Base-by-base conservation (phyloP, 2,329 filamentous ascomycete genomes). In the Ramularia collo-cygni region DNA sequence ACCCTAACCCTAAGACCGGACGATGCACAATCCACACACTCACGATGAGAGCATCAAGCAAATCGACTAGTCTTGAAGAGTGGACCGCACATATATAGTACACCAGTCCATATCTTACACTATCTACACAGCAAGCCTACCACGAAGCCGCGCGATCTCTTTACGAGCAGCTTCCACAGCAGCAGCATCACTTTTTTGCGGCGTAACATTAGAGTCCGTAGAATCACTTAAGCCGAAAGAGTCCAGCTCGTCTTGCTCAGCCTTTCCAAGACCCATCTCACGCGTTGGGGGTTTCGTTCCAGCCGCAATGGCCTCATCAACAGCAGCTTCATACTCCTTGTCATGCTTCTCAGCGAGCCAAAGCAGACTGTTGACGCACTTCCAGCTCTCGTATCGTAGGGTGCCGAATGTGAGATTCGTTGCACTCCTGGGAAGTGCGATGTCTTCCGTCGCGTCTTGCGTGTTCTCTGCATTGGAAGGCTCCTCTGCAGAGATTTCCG, bases 311-410 rank as follows among this genome's bases (percentile, higher is more conserved):
- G 55, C 52, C 17, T 50, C 26, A 24, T 61, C 54, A 8, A 61
- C 53, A n/a, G 49, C 42, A 3, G 39, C 9, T 14, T 49, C 36
- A 42, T 56, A 57, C 2, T 43, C 37, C 8, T 33, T 18, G 35
- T 63, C 59, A 38, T 56, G 48, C 30, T 45, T 39, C 27, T 58
- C 51, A 4, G 59, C 44, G 14, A 56, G 47, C 12, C 47, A 51
- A 8, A 74, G 60, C 37, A 74, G 56, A 35, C 68, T 62, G 37
- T 70, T 67, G 33, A 74, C 58, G 6, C 56, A 57, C 34, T 64
- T 58, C 72, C 72, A 75, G 42, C 72, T 72, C 43, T 64, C 61
- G 53, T 68, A 75, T 27, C 71, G 64, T 10, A 73, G 55, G 15
- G 66, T 60, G 28, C 64, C 64, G 10, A 72, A 52, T 0, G 66